A percentile compares a stretch with the other conserved stretches of the same genome.
Evolutionary conservation across 1,139 yeast genomes (phyloP).

Genomic region (Taiozyma onychis): DNA sequence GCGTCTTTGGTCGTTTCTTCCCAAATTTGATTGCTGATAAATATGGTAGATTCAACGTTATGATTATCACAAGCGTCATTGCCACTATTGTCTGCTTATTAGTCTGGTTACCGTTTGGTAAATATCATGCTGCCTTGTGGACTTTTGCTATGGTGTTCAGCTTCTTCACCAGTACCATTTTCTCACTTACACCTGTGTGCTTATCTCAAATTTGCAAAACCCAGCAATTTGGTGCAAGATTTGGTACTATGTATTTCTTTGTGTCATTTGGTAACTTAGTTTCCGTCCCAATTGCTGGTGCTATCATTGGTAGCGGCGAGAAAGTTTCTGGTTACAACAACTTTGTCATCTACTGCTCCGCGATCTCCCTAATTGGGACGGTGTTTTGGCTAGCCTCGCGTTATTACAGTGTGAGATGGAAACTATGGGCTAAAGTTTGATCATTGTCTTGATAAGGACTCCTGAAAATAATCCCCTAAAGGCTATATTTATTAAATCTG

Average conservation of each 20-base stretch:
- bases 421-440: slow-evolving; percentile 12
- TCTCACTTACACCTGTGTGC: slow-evolving; percentile 42
- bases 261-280: slow-evolving; percentile 40
- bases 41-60: slow-evolving; percentile 54
- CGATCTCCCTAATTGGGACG: slow-evolving; percentile 28
- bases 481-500: background rate
- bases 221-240: slow-evolving; percentile 41
- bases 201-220: slow-evolving; percentile 40
- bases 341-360: slow-evolving; percentile 34
- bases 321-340: slow-evolving; percentile 26
- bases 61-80: slow-evolving; percentile 36
- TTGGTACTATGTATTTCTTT: slow-evolving; percentile 41
- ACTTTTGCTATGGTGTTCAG: slow-evolving; percentile 48
- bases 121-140: slow-evolving; percentile 24
- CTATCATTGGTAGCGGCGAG: slow-evolving; percentile 36
- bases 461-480: background rate
- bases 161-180: slow-evolving; percentile 41
- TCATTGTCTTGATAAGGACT: no score
- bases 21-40: slow-evolving; percentile 52
- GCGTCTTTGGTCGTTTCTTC: slow-evolving; percentile 51
- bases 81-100: slow-evolving; percentile 37
- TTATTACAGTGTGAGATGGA: slow-evolving; percentile 31
- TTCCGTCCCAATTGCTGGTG: slow-evolving; percentile 47
- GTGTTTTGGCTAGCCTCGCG: slow-evolving; percentile 29
- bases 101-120: slow-evolving; percentile 52